Evolutionary conservation across 2,329 filamentous ascomycete species (phyloP), one percentile per base, ranked within the genome.

Genomic region (Apiospora sp.): DNA sequence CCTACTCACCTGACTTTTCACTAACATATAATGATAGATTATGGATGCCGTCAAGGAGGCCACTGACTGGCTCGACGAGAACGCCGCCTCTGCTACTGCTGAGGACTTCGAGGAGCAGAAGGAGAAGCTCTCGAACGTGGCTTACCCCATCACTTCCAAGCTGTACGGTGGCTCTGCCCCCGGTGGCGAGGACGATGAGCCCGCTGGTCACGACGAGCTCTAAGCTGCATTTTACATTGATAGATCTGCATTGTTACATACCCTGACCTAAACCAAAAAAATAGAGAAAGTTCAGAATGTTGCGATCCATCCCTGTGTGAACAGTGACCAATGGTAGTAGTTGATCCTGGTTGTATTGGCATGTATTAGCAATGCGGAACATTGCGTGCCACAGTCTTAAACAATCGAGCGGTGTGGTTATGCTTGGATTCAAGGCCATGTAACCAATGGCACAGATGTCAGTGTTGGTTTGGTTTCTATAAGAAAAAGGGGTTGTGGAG

Each of bases 41-140:
- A 87, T 97, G 76, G 95, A 98, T 77, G 96, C 96, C 76, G 92
- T 99, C 87, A 98, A 98, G 93, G 96, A 99, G 88, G 88, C 94
- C 76, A 92, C 92, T 79, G 95, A 98, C 84, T 99, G 96, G 96
- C 92, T 99, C 74, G 95, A 98, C 79, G 94, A 97, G 90, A 97
- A 98, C 86, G 94, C 91, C 77, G 91, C 92, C 77, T 92, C 93
- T 70, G 96, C 96, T 76, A 91, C 88, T 78, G 89, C 94, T 73
- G 96, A 98, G 88, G 96, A 98, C 88, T 98, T 98, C 80, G 95
- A 98, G 86, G 96, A 99, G 91, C 96, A 98, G 89, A 98, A 97
- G 90, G 96, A 99, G 93, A 98, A 98, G 91, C 91, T 99, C 78
- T 97, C 94, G 80, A 93, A 93, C 84, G 94, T 98, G 76, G 96